Evolutionary conservation across 768 basidiomycete genomes (phyloP).

Genomic region (Fomitopsis serialis): DNA sequence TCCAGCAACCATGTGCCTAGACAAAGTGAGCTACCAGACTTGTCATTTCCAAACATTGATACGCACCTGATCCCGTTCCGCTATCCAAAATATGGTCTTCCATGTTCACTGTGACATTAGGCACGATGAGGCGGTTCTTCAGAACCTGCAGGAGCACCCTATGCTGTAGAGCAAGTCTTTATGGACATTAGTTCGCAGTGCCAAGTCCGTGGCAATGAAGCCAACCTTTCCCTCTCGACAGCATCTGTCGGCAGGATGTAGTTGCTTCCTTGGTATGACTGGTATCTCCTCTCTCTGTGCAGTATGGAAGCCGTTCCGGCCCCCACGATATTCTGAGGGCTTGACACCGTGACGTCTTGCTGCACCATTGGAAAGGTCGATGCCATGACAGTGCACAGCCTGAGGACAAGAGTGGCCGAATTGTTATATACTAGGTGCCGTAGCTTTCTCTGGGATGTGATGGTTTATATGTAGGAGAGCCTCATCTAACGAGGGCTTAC

Average conservation of each 20-base stretch:
- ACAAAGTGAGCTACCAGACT: no score
- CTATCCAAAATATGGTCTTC: conserved; percentile 3
- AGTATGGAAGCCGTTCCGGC: no score
- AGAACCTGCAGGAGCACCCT: not conserved
- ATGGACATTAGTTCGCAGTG: not conserved
- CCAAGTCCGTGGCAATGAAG: not conserved
- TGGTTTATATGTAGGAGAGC: no score
- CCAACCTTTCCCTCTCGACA: conserved; percentile 3
- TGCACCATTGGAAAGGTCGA: no score
- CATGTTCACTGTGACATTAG: not conserved
- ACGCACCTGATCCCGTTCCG: conserved; percentile 7
- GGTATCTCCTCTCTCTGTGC: not conserved
- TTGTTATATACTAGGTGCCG: no score
- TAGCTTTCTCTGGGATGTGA: no score
- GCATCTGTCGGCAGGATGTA: conserved; percentile 4
- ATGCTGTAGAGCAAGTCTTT: conserved; percentile 5
- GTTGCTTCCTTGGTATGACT: conserved; percentile 1
- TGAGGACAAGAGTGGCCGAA: no score
- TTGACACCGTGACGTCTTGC: no score
- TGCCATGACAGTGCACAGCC: no score
- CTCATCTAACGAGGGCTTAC: no score
- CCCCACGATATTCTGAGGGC: no score
- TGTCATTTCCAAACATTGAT: not conserved
- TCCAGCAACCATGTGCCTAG: conserved; percentile 16
- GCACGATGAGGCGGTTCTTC: conserved; percentile 2